Percentiles rank a stretch among this genome's conserved stretches.
phyloP scores from a whole-genome alignment of 345 rosid species.

The Ailanthus altissimus region DNA sequence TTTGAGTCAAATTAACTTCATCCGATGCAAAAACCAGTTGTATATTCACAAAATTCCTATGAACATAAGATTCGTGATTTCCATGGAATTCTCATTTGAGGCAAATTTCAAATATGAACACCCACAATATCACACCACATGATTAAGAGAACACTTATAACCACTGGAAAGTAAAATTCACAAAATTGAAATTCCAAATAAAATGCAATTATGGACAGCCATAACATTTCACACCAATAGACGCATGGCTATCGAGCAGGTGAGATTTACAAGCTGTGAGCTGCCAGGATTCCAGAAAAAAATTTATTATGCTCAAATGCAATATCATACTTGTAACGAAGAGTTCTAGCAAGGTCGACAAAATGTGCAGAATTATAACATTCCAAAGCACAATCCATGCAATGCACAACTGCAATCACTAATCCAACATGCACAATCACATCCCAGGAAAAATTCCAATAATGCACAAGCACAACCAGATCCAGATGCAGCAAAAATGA shows the following conservation, averaged over 20 bases:
- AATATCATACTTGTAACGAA: neutral
- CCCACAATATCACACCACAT: neutral
- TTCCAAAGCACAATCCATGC: neutral
- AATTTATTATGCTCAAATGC: neutral
- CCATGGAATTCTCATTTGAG: neutral
- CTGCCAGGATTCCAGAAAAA: neutral
- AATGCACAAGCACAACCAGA: neutral
- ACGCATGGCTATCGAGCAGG: neutral
- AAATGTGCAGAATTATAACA: neutral
- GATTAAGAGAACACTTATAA: neutral
- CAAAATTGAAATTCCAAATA: neutral
- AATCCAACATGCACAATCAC: neutral
- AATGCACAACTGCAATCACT: neutral
- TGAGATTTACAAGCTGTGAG: neutral
- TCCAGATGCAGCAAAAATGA: neutral
- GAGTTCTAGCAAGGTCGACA: neutral
- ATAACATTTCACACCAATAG: neutral
- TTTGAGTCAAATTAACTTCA: neutral
- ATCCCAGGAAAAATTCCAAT: conserved; percentile 7
- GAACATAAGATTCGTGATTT: neutral
- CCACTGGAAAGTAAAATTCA: neutral
- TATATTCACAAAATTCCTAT: no score
- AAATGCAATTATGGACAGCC: neutral
- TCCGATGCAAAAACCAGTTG: conserved; percentile 6
- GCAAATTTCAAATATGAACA: conserved; percentile 17